Percentiles rank a stretch among this genome's conserved stretches.
Evolutionary conservation across 148 eudicot genomes (phyloP).

Genomic region (Cornus suecica): DNA sequence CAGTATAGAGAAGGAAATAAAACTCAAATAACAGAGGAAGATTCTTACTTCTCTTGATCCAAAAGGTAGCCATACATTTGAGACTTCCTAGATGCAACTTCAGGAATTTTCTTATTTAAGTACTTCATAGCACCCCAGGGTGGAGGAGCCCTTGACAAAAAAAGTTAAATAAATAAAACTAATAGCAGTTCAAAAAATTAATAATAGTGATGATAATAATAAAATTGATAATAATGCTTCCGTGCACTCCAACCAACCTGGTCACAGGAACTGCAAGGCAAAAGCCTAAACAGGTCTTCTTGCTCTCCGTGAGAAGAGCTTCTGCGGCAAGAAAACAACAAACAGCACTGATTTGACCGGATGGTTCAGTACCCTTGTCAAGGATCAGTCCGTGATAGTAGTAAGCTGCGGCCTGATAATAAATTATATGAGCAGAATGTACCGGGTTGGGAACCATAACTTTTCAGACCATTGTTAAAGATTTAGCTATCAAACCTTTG

Average conservation of each 20-base stretch:
- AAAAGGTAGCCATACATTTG: constrained; percentile 71
- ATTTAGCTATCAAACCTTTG: constrained; percentile 53
- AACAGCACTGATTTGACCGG: constrained; percentile 60
- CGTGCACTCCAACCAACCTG: constrained; percentile 37
- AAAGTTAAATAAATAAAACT: constrained; percentile 3
- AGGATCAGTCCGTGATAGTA: constrained; percentile 77
- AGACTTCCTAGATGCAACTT: constrained; percentile 66
- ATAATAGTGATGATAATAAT: neutral
- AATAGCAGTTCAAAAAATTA: neutral
- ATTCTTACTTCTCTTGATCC: constrained; percentile 77
- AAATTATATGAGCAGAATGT: neutral
- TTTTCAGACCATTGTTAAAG: neutral
- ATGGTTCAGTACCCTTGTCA: constrained; percentile 77
- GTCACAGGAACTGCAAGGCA: constrained; percentile 78
- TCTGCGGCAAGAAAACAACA: constrained; percentile 78
- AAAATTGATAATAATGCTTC: neutral
- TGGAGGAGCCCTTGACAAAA: constrained; percentile 63
- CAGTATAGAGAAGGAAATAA: neutral
- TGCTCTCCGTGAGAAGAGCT: constrained; percentile 71
- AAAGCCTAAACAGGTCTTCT: constrained; percentile 73
- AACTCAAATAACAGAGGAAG: neutral
- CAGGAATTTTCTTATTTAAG: constrained; percentile 69
- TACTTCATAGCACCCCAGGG: constrained; percentile 84
- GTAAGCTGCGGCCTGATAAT: constrained; percentile 83
- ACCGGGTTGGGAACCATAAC: neutral